A percentile compares a stretch with the other conserved stretches of the same genome.
Conservation (phyloP, 169 alveolate species). For the Plasmodium gaboni region DNA sequence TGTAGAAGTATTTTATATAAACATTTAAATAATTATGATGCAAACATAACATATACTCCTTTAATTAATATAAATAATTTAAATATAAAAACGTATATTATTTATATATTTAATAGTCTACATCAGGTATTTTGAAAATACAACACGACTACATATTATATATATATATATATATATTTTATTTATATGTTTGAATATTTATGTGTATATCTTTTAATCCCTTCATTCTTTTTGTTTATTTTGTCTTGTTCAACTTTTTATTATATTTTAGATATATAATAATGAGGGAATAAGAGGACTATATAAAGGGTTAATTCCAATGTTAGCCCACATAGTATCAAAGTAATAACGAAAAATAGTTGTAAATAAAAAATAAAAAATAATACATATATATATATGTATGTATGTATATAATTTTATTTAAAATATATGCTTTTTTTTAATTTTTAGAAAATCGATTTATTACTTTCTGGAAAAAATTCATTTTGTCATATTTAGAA, state of each 20-base stretch:
- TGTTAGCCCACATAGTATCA: constrained; percentile 62
- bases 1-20: constrained; percentile 68
- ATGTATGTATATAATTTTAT: neutral
- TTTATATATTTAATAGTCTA: constrained; percentile 34
- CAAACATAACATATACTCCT: constrained; percentile 8
- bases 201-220: neutral
- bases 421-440: neutral
- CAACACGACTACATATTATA: neutral
- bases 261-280: constrained; percentile 31
- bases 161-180: neutral
- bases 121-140: constrained; percentile 19
- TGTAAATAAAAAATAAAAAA: neutral
- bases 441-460: constrained; percentile 44
- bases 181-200: neutral
- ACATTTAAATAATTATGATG: constrained; percentile 22
- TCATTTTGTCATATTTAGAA: constrained; percentile 24
- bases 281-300: constrained; percentile 69
- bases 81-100: constrained; percentile 56
- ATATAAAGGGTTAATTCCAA: constrained; percentile 66
- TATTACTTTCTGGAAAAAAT: constrained; percentile 55
- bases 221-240: neutral
- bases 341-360: constrained; percentile 6
- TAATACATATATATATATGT: neutral
- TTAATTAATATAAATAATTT: constrained; percentile 30
- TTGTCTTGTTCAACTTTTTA: neutral